A percentile compares a stretch with the other conserved stretches of the same genome.
These are phyloP conservation scores for Bruguiera parviflora DNA, from an alignment of 345 rosid genomes.

Conservation along the genomic window DNA sequence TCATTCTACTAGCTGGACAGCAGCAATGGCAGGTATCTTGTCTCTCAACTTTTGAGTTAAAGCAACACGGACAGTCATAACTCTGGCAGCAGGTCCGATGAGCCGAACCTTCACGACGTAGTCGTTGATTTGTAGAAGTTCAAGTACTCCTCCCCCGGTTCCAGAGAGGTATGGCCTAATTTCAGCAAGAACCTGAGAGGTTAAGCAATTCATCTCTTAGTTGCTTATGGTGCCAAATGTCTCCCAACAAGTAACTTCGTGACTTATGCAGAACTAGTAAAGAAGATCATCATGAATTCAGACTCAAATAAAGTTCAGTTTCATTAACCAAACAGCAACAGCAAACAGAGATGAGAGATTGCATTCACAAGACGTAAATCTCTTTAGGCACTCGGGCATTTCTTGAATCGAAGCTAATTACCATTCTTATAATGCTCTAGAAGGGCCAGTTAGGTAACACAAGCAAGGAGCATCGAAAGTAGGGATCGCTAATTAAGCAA, in stretches of 20 bases:
- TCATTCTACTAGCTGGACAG: constrained; percentile 75
- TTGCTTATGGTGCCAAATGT: neutral
- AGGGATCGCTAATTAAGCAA: neutral
- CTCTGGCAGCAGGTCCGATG: constrained; percentile 84
- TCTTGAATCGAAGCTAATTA: too few relatives aligned
- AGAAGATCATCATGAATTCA: too few relatives aligned
- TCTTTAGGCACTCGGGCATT: too few relatives aligned
- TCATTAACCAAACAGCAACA: too few relatives aligned
- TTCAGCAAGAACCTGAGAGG: constrained; percentile 69
- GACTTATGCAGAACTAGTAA: too few relatives aligned
- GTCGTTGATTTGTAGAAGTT: constrained; percentile 64
- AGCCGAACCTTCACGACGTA: constrained; percentile 66
- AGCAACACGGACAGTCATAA: constrained; percentile 91
- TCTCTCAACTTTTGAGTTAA: constrained; percentile 86
- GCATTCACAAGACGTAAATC: neutral
- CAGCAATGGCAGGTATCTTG: constrained; percentile 70
- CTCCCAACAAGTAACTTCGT: neutral
- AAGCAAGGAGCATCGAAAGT: neutral
- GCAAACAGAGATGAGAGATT: neutral
- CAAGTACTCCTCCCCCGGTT: constrained; percentile 82
- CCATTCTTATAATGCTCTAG: too few relatives aligned
- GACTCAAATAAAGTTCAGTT: too few relatives aligned
- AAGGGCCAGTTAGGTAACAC: too few relatives aligned
- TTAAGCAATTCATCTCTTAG: neutral
- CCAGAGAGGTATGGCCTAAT: constrained; percentile 87